Evolutionary conservation across 495 filamentous ascomycete species (phyloP), one percentile per base, ranked within the genome.

Genomic region (Aspergillus mulundensis): DNA sequence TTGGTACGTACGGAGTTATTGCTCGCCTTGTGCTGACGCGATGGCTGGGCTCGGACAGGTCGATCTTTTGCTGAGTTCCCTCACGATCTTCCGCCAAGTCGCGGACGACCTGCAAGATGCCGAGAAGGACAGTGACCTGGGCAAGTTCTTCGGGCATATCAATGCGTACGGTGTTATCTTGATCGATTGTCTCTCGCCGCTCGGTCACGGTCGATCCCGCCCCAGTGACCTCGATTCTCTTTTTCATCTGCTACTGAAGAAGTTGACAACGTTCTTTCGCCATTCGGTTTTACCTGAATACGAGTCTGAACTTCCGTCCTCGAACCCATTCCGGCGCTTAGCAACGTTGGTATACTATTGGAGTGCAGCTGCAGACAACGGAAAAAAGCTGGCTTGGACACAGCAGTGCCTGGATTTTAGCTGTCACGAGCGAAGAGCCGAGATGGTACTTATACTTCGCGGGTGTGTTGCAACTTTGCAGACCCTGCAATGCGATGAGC

Each of bases 351-450:
- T 32, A 16, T 19, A 42, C 18, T 49, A 50, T 25, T 56, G 54
- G 54, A 45, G 36, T 18, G 1, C 8, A 1, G 14, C 45, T 19
- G 45, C 11, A 11, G 12, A 10, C 23, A 44, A 11, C 23, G 18
- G 49, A 23, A 23, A 50, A 14, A 56, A 50, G 38, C 6, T 36
- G 28, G 11, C 12, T 5, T 30, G 18, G 5, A 38, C 41, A 23
- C 5, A 50, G 6, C 19, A 43, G 12, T 50, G 45, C 32, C 12
- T 56, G 36, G 54, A 50, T n/a, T 56, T 56, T 3, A 56, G 23
- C 38, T 43, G 21, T 18, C 20, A 16, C 1, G 54, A 56, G 28
- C 41, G 16, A 30, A 20, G 54, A 11, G 46, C 49, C 8, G 54
- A 56, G 25, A 38, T 43, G 21, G 32, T 50, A 5, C 44, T 50